Base-by-base conservation (phyloP, 768 basidiomycete genomes). In the Ramaria sp. region DNA sequence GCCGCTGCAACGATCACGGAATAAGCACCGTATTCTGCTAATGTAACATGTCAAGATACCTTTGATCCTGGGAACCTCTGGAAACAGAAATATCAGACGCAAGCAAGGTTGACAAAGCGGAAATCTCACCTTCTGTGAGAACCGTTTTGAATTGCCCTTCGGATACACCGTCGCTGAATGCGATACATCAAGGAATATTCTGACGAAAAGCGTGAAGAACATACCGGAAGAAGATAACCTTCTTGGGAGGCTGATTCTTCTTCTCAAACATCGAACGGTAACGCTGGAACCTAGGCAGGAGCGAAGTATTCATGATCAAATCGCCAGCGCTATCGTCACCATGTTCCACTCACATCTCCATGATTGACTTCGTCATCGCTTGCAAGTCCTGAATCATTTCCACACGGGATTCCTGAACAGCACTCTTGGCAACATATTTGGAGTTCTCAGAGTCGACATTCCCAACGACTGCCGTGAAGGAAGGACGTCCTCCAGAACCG, bases 331-430 rank as follows among this genome's bases (percentile, higher is more conserved):
- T 31, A 24, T 13, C 45, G 48, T 30, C 48, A 49, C n/a, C 24
- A 38, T n/a, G 34, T 37, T 1, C 2, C 34, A 57, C 55, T 48
- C 34, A 57, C 55, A 57, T 57, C 3, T 33, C 20, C 2, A 57
- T 17, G 59, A 66, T 39, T 48, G 81, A 86, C 67, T 75, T 74
- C 49, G 76, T 73, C 88, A 91, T 91, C 0, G 70, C 70, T 43
- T 78, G 69, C 24, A 91, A 64, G 42, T 86, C 85, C 22, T 80
- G 80, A 31, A 91, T 91, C 64, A 91, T 87, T 63, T 91, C 90
- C 61, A 79, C 78, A 0, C 85, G 75, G 12, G 84, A 82, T 0
- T 63, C 74, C 66, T 91, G 88, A 2, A 85, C 84, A 17, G 78
- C 75, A 49, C 77, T 81, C 38, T 77, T 82, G 37, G 74, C 74